Base-by-base conservation (phyloP, 148 eudicot genomes). In the Rhododendron ferrugineum region DNA sequence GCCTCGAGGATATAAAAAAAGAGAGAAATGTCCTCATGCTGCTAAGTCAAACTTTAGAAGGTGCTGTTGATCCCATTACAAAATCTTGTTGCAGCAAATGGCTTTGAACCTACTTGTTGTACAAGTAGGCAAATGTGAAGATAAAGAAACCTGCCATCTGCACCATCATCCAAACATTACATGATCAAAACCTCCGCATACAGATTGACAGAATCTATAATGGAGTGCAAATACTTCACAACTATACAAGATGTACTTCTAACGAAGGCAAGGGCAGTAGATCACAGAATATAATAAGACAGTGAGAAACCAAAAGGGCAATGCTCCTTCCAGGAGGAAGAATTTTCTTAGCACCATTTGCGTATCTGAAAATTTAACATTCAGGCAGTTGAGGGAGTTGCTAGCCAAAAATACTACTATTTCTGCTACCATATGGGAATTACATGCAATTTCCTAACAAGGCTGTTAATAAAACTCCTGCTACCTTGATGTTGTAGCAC, bases 61-160 rank as follows among this genome's bases (percentile, higher is more conserved):
- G 62, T 28, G 54, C 32, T 6, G 32, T 18, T 30, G 64, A 30
- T 20, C 54, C 16, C 42, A 49, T 30, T 7, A 14, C 20, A 50
- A 32, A 30, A 47, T 26, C 37, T 79, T 52, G 82, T 30, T 36
- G 62, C 56, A 52, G 22, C 81, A 42, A 42, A 28, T 49, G 56
- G n/a, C n/a, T 26, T 28, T 26, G 58, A 49, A 47, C 58, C 58
- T 88, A 96, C 92, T 96, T 96, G 96, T 89, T 86, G 91, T 94
- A 96, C 58, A 96, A 91, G 91, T 93, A 93, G 42, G 90, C 91
- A 26, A 93, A 72, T 58, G 90, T 90, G 91, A 96, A 94, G 88
- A 93, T 80, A 84, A 96, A 94, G 87, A 96, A 96, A 78, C 94
- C 98, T 85, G 88, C 94, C 98, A 94, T 94, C 98, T 94, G 94